A percentile compares a stretch with the other conserved stretches of the same genome.
phyloP scores from a whole-genome alignment of 179 eudicot genomes.

The Silene noctiflora region DNA sequence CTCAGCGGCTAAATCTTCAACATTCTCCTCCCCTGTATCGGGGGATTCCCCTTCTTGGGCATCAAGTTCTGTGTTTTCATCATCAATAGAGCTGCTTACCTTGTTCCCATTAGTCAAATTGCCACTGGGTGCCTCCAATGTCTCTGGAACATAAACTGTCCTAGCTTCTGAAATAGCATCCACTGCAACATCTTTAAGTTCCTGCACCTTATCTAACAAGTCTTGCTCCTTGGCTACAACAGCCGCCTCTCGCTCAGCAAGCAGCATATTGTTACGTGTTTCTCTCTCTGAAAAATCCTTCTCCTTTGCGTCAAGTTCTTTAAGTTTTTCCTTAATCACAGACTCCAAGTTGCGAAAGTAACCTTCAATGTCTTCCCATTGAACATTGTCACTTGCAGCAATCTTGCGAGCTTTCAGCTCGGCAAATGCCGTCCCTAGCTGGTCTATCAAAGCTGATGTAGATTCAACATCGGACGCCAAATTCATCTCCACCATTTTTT shows the following conservation, averaged over 20 bases:
- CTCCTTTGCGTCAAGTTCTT: conserved; percentile 50
- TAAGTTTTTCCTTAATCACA: conserved; percentile 31
- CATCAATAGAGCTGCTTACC: conserved; percentile 49
- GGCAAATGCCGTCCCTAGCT: conserved; percentile 47
- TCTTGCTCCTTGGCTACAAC: conserved; percentile 56
- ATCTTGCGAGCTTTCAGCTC: conserved; percentile 46
- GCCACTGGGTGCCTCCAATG: conserved; percentile 18
- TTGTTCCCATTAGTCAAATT: conserved; percentile 20
- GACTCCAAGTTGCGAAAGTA: conserved; percentile 46
- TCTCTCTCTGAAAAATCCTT: conserved; percentile 42
- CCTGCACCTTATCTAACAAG: conserved; percentile 52
- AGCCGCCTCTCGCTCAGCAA: conserved; percentile 48
- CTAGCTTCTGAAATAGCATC: conserved; percentile 46
- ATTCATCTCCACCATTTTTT: conserved; percentile 27
- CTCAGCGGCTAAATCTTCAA: conserved; percentile 37
- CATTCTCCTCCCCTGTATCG: conserved; percentile 32
- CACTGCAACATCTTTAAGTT: conserved; percentile 60
- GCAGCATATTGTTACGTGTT: conserved; percentile 29
- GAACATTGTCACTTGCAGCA: conserved; percentile 28
- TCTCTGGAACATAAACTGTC: conserved; percentile 30
- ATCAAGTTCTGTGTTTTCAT: conserved; percentile 38
- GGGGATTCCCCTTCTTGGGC: conserved; percentile 38
- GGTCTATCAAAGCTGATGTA: conserved; percentile 42
- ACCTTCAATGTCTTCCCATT: conserved; percentile 47
- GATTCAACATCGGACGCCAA: conserved; percentile 30